A percentile compares a stretch with the other conserved stretches of the same genome.
These are phyloP conservation scores for Tubosaeta sp. DNA, from an alignment of 768 basidiomycete species.

Conservation along the genomic window DNA sequence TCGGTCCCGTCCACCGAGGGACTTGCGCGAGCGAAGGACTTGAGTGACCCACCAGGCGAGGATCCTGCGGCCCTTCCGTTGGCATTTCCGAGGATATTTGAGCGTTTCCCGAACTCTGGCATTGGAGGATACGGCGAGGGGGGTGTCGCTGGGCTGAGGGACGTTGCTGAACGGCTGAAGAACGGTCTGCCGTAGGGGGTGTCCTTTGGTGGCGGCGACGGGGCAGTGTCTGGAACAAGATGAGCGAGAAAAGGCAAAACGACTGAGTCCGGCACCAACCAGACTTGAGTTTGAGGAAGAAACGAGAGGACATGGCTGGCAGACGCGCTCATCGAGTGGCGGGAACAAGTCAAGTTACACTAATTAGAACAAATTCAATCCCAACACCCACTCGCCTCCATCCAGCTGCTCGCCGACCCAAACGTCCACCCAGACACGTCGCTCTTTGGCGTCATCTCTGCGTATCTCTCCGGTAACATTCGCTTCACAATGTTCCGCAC, in stretches of 20 bases:
- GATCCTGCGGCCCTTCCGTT: conserved; percentile 13
- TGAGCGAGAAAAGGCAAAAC: too few relatives aligned
- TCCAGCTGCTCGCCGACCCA: conserved; percentile 11
- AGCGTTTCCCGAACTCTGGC: conserved; percentile 6
- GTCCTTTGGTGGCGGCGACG: conserved; percentile 65
- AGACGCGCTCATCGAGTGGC: conserved; percentile 2
- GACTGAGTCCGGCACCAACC: neutral
- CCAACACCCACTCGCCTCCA: neutral
- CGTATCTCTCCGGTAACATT: conserved; percentile 9
- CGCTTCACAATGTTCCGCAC: conserved; percentile 22
- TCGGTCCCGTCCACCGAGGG: conserved; percentile 25
- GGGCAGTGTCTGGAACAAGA: conserved; percentile 13
- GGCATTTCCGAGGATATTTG: neutral
- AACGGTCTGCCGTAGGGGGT: conserved; percentile 31
- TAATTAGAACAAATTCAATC: too few relatives aligned
- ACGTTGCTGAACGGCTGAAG: conserved; percentile 42
- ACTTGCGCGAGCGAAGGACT: conserved; percentile 7
- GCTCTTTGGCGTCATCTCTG: conserved; percentile 12
- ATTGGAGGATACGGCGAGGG: conserved; percentile 10
- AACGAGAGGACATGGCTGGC: neutral
- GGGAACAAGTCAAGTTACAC: too few relatives aligned
- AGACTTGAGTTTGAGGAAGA: conserved; percentile 39
- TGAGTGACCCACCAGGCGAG: conserved; percentile 15
- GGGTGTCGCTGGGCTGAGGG: conserved; percentile 33
- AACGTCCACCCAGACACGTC: conserved; percentile 19